These are phyloP conservation scores for Porphyridium purpureum DNA, from an alignment of 23 red algal genomes.

Conservation along the genomic window DNA sequence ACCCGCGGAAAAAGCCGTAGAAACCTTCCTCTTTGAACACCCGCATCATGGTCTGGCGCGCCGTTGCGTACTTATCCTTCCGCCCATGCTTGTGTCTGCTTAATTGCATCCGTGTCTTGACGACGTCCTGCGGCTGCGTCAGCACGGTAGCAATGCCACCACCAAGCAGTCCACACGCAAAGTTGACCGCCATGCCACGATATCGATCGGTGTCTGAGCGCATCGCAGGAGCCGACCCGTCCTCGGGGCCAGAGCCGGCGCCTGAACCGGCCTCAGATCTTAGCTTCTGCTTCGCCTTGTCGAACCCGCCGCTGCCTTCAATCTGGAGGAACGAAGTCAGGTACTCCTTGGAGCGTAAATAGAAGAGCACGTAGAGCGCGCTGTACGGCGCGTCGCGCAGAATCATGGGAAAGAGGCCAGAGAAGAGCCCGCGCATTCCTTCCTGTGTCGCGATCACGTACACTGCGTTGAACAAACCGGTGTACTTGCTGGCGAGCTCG, in stretches of 20 bases:
- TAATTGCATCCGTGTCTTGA: slow-evolving; percentile 92
- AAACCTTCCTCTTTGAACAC: slow-evolving; percentile 68
- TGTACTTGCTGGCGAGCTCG: slow-evolving; percentile 43
- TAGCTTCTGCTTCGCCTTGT: too few relatives aligned
- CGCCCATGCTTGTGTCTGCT: slow-evolving; percentile 1
- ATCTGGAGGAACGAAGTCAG: neutral
- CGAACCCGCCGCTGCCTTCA: too few relatives aligned
- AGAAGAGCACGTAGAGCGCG: slow-evolving; percentile 86
- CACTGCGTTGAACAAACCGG: slow-evolving; percentile 38
- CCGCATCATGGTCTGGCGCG: slow-evolving; percentile 6
- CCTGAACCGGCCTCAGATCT: too few relatives aligned
- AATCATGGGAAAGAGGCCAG: slow-evolving; percentile 68
- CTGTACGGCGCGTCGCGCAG: slow-evolving; percentile 76
- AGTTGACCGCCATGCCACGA: slow-evolving; percentile 35
- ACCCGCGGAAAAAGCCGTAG: slow-evolving; percentile 80
- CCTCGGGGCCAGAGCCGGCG: neutral
- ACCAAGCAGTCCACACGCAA: slow-evolving; percentile 53
- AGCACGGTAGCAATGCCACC: slow-evolving; percentile 79
- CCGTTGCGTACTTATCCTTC: slow-evolving; percentile 12
- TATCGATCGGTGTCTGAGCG: too few relatives aligned
- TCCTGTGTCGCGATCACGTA: slow-evolving; percentile 39
- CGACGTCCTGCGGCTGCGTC: slow-evolving; percentile 89
- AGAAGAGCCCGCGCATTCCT: slow-evolving; percentile 55
- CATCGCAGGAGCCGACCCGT: too few relatives aligned
- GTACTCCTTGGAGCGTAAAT: slow-evolving; percentile 46